Conservation (phyloP, 768 basidiomycete genomes). For the Lanmaoa rubissima region DNA sequence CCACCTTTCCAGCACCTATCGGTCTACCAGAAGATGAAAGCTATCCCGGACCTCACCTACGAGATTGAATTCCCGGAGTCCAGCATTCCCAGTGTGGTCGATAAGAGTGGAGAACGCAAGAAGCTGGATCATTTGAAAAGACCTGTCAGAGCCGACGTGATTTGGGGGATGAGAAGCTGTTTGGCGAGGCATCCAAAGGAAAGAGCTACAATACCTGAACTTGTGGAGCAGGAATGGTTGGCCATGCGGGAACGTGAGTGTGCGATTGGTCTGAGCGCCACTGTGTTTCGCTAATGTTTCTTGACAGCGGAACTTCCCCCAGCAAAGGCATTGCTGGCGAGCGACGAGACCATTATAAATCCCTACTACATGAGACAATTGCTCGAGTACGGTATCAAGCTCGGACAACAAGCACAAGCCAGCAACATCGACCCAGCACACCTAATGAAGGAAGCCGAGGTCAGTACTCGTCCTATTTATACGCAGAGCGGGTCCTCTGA, state of each 20-base stretch:
- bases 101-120: slow-evolving; percentile 37
- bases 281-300: background rate
- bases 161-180: slow-evolving; percentile 81
- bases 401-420: slow-evolving; percentile 44
- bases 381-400: slow-evolving; percentile 64
- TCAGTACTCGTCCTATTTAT: slow-evolving; percentile 27
- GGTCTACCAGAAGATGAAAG: slow-evolving; percentile 88
- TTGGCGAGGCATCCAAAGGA: slow-evolving; percentile 77
- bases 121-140: slow-evolving; percentile 68
- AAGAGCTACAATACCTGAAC: slow-evolving; percentile 81
- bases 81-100: slow-evolving; percentile 44
- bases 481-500: background rate
- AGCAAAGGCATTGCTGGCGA: slow-evolving; percentile 36
- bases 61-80: slow-evolving; percentile 81
- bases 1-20: slow-evolving; percentile 88
- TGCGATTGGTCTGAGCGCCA: background rate
- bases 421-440: slow-evolving; percentile 45
- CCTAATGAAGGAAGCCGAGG: slow-evolving; percentile 56
- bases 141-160: slow-evolving; percentile 71
- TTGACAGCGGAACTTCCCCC: slow-evolving; percentile 26
- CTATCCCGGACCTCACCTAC: slow-evolving; percentile 78
- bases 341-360: slow-evolving; percentile 70
- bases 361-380: slow-evolving; percentile 79
- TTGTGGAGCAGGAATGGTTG: slow-evolving; percentile 82
- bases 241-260: slow-evolving; percentile 44